Percentiles rank a stretch among this genome's conserved stretches.
phyloP scores from a whole-genome alignment of 768 basidiomycete genomes.

The Rhodotorula graminis region DNA sequence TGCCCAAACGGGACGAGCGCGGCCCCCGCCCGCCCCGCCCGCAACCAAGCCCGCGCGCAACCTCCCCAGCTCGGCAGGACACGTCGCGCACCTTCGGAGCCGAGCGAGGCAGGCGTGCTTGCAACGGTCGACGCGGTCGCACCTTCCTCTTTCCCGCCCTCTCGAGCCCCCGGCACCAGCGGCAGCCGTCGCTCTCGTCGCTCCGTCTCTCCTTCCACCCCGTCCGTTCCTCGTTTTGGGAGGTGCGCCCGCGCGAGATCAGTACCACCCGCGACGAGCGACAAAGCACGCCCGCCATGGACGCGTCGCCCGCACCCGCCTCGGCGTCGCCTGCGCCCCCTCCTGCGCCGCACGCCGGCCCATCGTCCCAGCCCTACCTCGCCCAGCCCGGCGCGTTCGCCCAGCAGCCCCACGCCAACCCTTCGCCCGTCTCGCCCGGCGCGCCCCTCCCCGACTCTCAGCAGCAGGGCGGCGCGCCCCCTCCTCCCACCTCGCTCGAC shows the following conservation, averaged over 20 bases:
- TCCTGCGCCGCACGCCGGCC: no score
- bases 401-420: background rate
- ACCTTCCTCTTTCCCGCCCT: background rate
- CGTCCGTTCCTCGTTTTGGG: background rate
- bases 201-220: background rate
- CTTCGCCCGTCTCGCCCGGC: conserved; percentile 12
- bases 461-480: background rate
- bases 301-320: background rate
- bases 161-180: background rate
- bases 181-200: no score
- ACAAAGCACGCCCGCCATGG: background rate
- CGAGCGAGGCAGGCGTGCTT: background rate
- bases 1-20: background rate
- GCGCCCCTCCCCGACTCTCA: background rate
- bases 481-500: background rate
- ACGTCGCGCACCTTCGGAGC: background rate
- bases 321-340: background rate
- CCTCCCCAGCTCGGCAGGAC: no score
- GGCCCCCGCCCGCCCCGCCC: no score
- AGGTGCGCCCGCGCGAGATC: background rate
- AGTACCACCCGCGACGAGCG: background rate
- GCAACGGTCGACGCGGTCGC: background rate
- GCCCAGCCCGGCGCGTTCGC: background rate
- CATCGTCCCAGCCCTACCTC: background rate
- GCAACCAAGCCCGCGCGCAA: no score